Evolutionary conservation across 1,284 basidiomycete genomes (phyloP), one percentile per base, ranked within the genome.

Genomic region (Flammula alnicola): DNA sequence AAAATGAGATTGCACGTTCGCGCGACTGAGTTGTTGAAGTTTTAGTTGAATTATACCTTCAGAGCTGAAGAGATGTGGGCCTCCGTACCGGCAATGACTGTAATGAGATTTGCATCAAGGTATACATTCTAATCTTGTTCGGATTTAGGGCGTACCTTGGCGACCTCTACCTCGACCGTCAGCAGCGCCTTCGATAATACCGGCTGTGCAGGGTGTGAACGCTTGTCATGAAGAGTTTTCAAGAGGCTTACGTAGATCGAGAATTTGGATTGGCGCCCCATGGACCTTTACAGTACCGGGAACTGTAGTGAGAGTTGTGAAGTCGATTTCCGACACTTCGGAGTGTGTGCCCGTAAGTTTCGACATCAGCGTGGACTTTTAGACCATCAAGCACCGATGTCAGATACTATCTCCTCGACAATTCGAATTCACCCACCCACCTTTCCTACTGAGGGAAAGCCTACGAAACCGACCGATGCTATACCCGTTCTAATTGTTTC

Each of bases 111-210:
- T 36, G 37, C 22, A 29, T 27, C 30, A 33, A 29, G 27, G 16
- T 17, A 20, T 8, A 20, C 22, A 17, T 45, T 32, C 14, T 54
- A 38, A 22, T 47, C 12, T 32, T 5, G 43, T 22, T 5, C 4
- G 23, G 22, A 16, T 9, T 42, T 27, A 31, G 23, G 25, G 70
- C 77, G 52, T 62, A 79, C 88, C 96, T 81, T 99, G 97, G 62
- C 93, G 85, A 80, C 97, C 97, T 79, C 97, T 81, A 74, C 97
- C 97, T 71, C 95, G 89, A 56, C 96, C 96, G 65, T 99, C 97
- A 67, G 96, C 96, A 26, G 97, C 97, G 61, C 97, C 97, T 71
- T 99, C 97, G 58, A 99, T 99, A 58, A 99, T 99, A 80, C 96
- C 96, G 55, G 93, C 90, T 93, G 52, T 39, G 36, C 41, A 14